phyloP scores from a whole-genome alignment of 1,139 yeast species.

The Suhomyces chickasaworum region DNA sequence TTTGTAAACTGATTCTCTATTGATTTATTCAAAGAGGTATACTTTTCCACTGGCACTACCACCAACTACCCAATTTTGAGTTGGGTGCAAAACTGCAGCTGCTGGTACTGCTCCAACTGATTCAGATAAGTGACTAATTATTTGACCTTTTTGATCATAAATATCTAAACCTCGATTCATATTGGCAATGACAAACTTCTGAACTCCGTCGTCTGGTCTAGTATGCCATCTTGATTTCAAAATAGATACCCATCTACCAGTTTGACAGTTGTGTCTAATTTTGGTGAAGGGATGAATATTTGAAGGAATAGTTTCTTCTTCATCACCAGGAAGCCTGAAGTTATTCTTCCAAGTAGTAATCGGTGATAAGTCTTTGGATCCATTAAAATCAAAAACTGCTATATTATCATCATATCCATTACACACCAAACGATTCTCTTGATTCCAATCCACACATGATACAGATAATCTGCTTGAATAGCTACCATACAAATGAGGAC shows the following conservation, averaged over 20 bases:
- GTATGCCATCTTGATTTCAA: constrained; percentile 83
- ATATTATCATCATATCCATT: constrained; percentile 92
- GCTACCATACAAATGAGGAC: constrained; percentile 61
- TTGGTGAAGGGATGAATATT: constrained; percentile 58
- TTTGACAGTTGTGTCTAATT: constrained; percentile 86
- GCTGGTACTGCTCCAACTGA: constrained; percentile 89
- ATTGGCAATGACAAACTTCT: constrained; percentile 87
- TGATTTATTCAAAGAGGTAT: constrained; percentile 57
- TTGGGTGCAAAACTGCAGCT: constrained; percentile 77
- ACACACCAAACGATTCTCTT: constrained; percentile 73
- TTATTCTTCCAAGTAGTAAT: constrained; percentile 33
- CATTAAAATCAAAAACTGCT: constrained; percentile 48
- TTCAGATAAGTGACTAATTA: constrained; percentile 70
- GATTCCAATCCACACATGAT: constrained; percentile 85
- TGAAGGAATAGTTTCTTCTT: constrained; percentile 26
- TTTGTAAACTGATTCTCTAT: no score
- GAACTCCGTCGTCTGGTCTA: constrained; percentile 67
- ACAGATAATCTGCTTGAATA: constrained; percentile 77
- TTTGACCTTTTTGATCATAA: constrained; percentile 73
- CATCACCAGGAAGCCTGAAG: constrained; percentile 22
- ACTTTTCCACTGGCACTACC: constrained; percentile 95
- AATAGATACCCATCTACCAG: constrained; percentile 96
- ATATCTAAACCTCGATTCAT: constrained; percentile 88
- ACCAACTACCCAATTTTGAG: constrained; percentile 87
- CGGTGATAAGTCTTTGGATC: constrained; percentile 15